phyloP scores from a whole-genome alignment of 441 rosid species.

The Syzygium syzygioides region DNA sequence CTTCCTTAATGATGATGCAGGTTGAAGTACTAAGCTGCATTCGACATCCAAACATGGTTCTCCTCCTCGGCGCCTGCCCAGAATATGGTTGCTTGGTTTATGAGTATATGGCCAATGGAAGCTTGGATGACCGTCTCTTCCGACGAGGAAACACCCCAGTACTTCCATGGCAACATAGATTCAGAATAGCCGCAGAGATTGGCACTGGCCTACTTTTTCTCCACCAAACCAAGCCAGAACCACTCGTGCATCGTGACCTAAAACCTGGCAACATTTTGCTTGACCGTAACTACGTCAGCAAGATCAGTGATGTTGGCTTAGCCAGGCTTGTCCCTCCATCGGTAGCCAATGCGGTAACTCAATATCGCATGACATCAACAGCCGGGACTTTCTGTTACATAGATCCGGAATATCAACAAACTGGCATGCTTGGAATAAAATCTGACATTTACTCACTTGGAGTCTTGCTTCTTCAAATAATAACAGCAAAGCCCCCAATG shows the following conservation, averaged over 20 bases:
- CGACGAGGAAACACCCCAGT: slow-evolving; percentile 36
- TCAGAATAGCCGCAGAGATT: slow-evolving; percentile 74
- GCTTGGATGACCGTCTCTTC: slow-evolving; percentile 76
- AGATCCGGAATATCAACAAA: slow-evolving; percentile 90
- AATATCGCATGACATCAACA: slow-evolving; percentile 75
- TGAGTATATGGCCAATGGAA: slow-evolving; percentile 83
- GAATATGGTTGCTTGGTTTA: slow-evolving; percentile 83
- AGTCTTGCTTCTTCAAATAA: slow-evolving; percentile 64
- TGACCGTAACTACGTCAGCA: slow-evolving; percentile 74
- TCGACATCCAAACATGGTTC: slow-evolving; percentile 95
- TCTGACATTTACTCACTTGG: slow-evolving; percentile 85
- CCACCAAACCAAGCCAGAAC: slow-evolving; percentile 91
- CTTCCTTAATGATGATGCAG: slow-evolving; percentile 21
- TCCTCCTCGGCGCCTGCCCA: slow-evolving; percentile 79
- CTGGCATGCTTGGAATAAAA: slow-evolving; percentile 78
- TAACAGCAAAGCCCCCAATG: slow-evolving; percentile 85
- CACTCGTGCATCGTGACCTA: slow-evolving; percentile 82
- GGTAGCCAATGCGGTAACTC: slow-evolving; percentile 53
- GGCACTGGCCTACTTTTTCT: slow-evolving; percentile 82
- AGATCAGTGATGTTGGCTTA: slow-evolving; percentile 81
- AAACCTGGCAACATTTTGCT: slow-evolving; percentile 89
- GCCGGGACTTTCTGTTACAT: slow-evolving; percentile 93
- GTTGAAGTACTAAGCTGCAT: slow-evolving; percentile 75
- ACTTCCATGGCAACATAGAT: slow-evolving; percentile 72
- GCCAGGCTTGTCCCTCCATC: slow-evolving; percentile 92